Evolutionary conservation across 139 green algal species (phyloP).

Genomic region (Prasinococcaceae sp.): DNA sequence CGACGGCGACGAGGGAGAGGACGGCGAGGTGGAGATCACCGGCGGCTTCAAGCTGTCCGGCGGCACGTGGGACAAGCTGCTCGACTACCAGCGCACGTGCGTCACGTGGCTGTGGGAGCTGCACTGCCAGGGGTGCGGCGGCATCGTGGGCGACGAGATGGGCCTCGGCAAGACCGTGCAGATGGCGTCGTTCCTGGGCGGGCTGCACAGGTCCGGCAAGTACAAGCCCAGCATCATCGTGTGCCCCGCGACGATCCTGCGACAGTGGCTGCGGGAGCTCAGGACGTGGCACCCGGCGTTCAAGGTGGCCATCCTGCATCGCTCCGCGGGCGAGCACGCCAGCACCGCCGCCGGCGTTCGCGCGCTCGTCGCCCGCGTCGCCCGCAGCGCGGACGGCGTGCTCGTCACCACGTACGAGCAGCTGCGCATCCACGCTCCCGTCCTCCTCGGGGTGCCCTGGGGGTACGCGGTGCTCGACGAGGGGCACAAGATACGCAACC

Average conservation of each 20-base stretch:
- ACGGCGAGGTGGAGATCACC: slow-evolving; percentile 21
- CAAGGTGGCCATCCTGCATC: slow-evolving; percentile 74
- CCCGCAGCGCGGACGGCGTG: slow-evolving; percentile 26
- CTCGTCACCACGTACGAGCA: slow-evolving; percentile 86
- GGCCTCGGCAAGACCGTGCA: slow-evolving; percentile 79
- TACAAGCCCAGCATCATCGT: slow-evolving; percentile 70
- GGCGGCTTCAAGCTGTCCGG: slow-evolving; percentile 16
- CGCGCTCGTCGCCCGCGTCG: neutral
- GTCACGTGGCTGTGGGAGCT: slow-evolving; percentile 98
- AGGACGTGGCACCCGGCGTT: slow-evolving; percentile 47
- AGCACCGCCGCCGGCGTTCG: neutral
- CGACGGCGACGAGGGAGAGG: slow-evolving; percentile 3
- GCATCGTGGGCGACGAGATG: slow-evolving; percentile 91
- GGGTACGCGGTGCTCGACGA: slow-evolving; percentile 78
- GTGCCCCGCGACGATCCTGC: slow-evolving; percentile 82
- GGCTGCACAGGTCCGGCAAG: slow-evolving; percentile 50
- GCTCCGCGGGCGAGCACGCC: slow-evolving; percentile 18
- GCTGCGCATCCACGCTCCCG: slow-evolving; percentile 40
- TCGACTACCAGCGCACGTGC: slow-evolving; percentile 83
- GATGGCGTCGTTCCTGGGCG: slow-evolving; percentile 57
- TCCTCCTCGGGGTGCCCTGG: slow-evolving; percentile 67
- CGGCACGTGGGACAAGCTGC: slow-evolving; percentile 50
- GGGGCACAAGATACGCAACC: slow-evolving; percentile 93
- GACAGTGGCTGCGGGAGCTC: slow-evolving; percentile 88
- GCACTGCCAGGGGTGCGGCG: slow-evolving; percentile 60